Base-by-base conservation (phyloP, 192 early-diverging fungal genomes). In the Entrophospora sp. region DNA sequence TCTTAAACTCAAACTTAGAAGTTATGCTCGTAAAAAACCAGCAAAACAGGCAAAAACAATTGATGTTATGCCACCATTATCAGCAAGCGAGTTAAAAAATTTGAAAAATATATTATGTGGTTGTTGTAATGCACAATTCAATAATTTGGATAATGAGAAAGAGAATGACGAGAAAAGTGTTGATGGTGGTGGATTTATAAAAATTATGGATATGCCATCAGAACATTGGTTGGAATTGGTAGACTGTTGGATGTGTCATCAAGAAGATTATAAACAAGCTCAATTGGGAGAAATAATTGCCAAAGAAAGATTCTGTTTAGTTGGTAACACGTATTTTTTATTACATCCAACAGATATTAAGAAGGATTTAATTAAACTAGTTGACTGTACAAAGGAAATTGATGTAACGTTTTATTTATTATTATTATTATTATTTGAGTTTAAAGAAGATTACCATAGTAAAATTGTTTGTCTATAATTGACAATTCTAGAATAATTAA, bases 181-280 rank as follows among this genome's bases (percentile, higher is more conserved):
- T n/a, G n/a, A n/a, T n/a, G n/a, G n/a, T n/a, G n/a, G n/a, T n/a
- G n/a, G n/a, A 18, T 20, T 46, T 24, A 35, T 22, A 16, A 37
- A 69, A 66, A 69, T 77, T 16, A 66, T 73, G 24, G 83, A 87
- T 59, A 70, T 91, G 40, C 89, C 89, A 1, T 91, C 89, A 2
- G 84, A 89, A 28, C 85, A 89, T 62, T 91, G 89, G 89, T 75
- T 79, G 48, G 89, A 91, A 44, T 72, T 91, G 22, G 77, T 91
- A n/a, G 89, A 91, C 49, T 91, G 89, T 65, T 91, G 89, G 89
- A 83, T 91, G 65, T 91, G 89, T 56, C 89, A 91, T 52, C 87
- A 88, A 6, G 83, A 87, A 37, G 81, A 88, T 55, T 84, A 87
- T 67, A 77, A 71, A 46, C 75, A 84, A 32, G 72, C 77, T 16